phyloP scores from a whole-genome alignment of 2,329 filamentous ascomycete species.

The Paracorniculantispora psalliotae region DNA sequence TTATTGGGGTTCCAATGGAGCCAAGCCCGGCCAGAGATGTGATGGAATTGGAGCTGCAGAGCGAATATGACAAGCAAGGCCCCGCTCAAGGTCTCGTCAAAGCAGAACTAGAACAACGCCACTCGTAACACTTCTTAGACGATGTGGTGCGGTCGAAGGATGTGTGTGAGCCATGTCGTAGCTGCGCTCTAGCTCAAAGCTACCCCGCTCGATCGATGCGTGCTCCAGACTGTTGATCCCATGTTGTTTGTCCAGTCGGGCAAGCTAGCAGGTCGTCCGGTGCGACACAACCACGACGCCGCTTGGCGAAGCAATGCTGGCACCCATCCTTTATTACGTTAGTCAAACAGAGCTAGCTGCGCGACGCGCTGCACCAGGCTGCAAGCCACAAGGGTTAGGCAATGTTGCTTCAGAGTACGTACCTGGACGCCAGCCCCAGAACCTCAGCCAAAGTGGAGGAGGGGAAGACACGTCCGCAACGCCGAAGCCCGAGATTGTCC shows the following conservation, averaged over 20 bases:
- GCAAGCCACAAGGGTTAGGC: conserved; percentile 8
- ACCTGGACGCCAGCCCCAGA: neutral
- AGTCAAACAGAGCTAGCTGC: neutral
- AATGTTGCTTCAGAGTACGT: neutral
- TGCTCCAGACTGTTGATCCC: conserved; percentile 8
- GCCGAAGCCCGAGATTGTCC: conserved; percentile 19
- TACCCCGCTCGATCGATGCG: conserved; percentile 12
- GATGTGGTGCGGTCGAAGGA: too few relatives aligned
- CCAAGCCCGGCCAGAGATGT: neutral
- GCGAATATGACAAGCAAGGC: neutral
- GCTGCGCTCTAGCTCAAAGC: neutral
- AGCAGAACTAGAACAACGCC: too few relatives aligned
- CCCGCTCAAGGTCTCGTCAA: too few relatives aligned
- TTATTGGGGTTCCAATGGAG: conserved; percentile 4
- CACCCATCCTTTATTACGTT: neutral
- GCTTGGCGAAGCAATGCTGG: neutral
- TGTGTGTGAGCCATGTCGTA: neutral
- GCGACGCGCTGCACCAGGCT: neutral
- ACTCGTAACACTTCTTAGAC: too few relatives aligned
- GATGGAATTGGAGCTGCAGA: neutral
- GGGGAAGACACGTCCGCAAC: conserved; percentile 17
- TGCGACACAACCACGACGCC: neutral
- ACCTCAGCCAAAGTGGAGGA: conserved; percentile 20
- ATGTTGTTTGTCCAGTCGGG: neutral
- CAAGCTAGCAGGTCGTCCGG: neutral